Evolutionary conservation across 345 rosid genomes (phyloP).

Genomic region (Viola odorata): DNA sequence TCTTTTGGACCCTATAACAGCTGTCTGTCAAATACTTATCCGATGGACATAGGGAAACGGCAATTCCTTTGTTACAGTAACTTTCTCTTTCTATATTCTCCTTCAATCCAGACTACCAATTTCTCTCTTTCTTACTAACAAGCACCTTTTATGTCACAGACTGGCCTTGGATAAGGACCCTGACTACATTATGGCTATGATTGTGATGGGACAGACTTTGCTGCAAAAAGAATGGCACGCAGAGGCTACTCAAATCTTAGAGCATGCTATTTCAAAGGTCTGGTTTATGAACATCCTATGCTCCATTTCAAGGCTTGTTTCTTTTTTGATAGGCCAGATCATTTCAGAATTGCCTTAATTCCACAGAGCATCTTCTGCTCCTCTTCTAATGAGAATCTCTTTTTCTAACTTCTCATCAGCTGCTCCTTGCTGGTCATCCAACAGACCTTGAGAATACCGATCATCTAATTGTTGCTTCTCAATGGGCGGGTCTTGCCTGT

Average conservation of each 20-base stretch:
- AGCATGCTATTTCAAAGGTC: constrained; percentile 73
- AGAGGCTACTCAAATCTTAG: constrained; percentile 63
- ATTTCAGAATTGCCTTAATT: neutral
- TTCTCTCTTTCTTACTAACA: neutral
- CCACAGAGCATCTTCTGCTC: neutral
- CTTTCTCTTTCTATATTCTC: neutral
- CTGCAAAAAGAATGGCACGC: constrained; percentile 43
- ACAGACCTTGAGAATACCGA: constrained; percentile 29
- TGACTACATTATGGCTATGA: constrained; percentile 46
- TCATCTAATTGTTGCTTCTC: constrained; percentile 68
- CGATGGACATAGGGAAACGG: constrained; percentile 42
- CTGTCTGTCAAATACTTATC: constrained; percentile 58
- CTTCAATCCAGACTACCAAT: neutral
- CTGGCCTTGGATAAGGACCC: constrained; percentile 76
- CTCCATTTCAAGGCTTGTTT: neutral
- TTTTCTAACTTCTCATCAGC: constrained; percentile 31
- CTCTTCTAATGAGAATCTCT: neutral
- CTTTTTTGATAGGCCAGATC: neutral
- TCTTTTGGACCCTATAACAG: constrained; percentile 39
- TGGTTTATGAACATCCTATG: neutral
- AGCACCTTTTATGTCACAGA: constrained; percentile 30
- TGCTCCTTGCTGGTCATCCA: constrained; percentile 39
- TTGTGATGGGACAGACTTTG: constrained; percentile 68
- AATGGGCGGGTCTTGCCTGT: constrained; percentile 72
- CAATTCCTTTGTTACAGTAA: constrained; percentile 59